Conservation (phyloP, 768 basidiomycete species). For the Mycena vulgaris region DNA sequence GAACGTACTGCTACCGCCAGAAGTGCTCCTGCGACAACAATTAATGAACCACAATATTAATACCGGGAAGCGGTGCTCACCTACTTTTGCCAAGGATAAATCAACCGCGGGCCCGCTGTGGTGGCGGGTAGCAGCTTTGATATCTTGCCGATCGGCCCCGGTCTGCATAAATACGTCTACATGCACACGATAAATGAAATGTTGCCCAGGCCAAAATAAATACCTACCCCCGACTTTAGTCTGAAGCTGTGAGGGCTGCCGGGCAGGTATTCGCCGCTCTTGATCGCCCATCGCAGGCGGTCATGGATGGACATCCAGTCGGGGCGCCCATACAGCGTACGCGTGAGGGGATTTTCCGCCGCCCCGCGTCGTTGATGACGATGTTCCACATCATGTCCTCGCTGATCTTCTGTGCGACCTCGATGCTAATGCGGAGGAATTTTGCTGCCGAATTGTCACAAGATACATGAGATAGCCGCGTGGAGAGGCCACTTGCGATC, state of each 20-base stretch:
- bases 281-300: constrained; percentile 82
- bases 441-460: constrained; percentile 69
- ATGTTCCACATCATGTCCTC: no score
- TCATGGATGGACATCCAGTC: constrained; percentile 89
- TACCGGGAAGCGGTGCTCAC: background rate
- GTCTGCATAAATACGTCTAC: constrained; percentile 94
- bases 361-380: constrained; percentile 90
- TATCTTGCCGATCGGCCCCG: constrained; percentile 79
- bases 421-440: constrained; percentile 93
- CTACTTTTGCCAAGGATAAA: constrained; percentile 87
- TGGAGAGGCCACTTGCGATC: constrained; percentile 74
- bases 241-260: constrained; percentile 82
- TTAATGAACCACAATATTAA: background rate
- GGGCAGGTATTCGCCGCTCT: constrained; percentile 86
- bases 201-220: background rate
- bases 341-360: constrained; percentile 90
- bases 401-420: constrained; percentile 92
- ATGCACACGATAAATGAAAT: background rate
- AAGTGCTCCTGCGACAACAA: constrained; percentile 3
- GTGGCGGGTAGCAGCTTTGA: constrained; percentile 79
- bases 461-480: constrained; percentile 21
- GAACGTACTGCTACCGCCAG: background rate
- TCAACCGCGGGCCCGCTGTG: constrained; percentile 69
- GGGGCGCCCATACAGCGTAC: constrained; percentile 94
- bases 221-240: constrained; percentile 84